Conservation (phyloP, 768 basidiomycete genomes). For the Pleurotus tuber-regium region DNA sequence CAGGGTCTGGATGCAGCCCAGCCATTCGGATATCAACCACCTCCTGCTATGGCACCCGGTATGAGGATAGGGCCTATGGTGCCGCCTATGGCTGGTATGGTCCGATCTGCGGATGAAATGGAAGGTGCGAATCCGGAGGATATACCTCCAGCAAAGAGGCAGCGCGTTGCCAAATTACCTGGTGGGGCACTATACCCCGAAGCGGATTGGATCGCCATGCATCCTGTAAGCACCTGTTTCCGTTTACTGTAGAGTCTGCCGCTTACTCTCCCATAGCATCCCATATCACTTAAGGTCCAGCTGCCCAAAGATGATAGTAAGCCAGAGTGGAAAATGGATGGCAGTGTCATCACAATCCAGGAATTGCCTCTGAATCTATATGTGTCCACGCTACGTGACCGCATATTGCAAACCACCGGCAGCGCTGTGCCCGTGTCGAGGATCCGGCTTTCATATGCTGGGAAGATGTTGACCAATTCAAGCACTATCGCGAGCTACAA, state of each 20-base stretch:
- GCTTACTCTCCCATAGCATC: slow-evolving; percentile 47
- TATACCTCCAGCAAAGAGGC: slow-evolving; percentile 82
- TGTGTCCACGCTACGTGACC: slow-evolving; percentile 87
- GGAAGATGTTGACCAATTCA: slow-evolving; percentile 86
- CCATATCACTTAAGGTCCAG: slow-evolving; percentile 83
- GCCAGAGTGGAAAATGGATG: slow-evolving; percentile 93
- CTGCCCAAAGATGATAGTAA: slow-evolving; percentile 80
- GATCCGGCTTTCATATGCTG: slow-evolving; percentile 74
- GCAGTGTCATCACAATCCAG: slow-evolving; percentile 68
- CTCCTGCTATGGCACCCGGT: slow-evolving; percentile 34
- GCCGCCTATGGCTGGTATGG: slow-evolving; percentile 61
- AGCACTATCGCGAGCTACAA: slow-evolving; percentile 86
- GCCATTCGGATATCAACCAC: slow-evolving; percentile 76
- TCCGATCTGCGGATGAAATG: slow-evolving; percentile 81
- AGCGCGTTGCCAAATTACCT: slow-evolving; percentile 81
- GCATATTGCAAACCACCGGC: slow-evolving; percentile 76
- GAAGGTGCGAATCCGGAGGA: slow-evolving; percentile 58
- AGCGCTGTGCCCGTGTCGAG: slow-evolving; percentile 78
- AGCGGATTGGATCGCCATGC: slow-evolving; percentile 86
- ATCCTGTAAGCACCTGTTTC: slow-evolving; percentile 54
- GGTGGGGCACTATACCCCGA: slow-evolving; percentile 85
- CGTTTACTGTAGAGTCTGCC: slow-evolving; percentile 5
- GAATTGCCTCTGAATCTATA: slow-evolving; percentile 83
- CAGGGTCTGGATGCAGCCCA: slow-evolving; percentile 75
- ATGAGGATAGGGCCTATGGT: slow-evolving; percentile 58